A percentile compares a stretch with the other conserved stretches of the same genome.
These are phyloP conservation scores for Heimioporus sp. DNA, from an alignment of 768 basidiomycete genomes.

Conservation along the genomic window DNA sequence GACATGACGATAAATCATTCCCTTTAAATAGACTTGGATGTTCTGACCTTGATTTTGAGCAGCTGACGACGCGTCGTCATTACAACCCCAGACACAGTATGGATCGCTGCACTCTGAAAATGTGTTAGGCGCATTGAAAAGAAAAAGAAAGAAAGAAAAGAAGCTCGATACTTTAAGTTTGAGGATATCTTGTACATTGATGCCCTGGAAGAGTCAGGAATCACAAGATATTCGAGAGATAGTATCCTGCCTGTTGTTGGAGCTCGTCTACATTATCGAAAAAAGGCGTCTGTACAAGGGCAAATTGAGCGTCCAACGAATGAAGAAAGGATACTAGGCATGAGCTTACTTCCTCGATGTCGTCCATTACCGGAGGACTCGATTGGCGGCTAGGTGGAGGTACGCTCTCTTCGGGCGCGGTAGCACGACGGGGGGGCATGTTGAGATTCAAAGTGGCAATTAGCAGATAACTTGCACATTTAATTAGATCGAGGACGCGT, in stretches of 20 bases:
- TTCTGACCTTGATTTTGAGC: conserved; percentile 84
- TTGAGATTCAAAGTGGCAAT: neutral
- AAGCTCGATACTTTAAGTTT: conserved; percentile 72
- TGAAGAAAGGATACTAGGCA: neutral
- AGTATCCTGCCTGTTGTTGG: conserved; percentile 64
- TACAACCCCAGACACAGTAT: conserved; percentile 83
- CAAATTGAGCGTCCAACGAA: neutral
- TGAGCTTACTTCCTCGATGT: conserved; percentile 40
- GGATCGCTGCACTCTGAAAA: conserved; percentile 68
- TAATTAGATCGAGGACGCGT: conserved; percentile 15
- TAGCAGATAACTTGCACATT: neutral
- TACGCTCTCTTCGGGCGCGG: conserved; percentile 23
- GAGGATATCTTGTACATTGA: conserved; percentile 91
- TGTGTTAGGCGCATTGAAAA: neutral
- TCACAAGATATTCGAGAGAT: conserved; percentile 4
- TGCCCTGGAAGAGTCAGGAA: conserved; percentile 55
- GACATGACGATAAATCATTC: neutral
- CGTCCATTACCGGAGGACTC: conserved; percentile 30
- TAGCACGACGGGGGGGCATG: conserved; percentile 31
- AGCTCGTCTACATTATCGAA: conserved; percentile 85
- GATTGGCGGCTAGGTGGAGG: conserved; percentile 27
- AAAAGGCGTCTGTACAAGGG: conserved; percentile 45
- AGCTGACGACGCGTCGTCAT: conserved; percentile 91
- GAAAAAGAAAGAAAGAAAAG: neutral
- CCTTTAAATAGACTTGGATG: neutral